Evolutionary conservation across 768 basidiomycete genomes (phyloP).

Genomic region (Cystofilobasidium capitatum): DNA sequence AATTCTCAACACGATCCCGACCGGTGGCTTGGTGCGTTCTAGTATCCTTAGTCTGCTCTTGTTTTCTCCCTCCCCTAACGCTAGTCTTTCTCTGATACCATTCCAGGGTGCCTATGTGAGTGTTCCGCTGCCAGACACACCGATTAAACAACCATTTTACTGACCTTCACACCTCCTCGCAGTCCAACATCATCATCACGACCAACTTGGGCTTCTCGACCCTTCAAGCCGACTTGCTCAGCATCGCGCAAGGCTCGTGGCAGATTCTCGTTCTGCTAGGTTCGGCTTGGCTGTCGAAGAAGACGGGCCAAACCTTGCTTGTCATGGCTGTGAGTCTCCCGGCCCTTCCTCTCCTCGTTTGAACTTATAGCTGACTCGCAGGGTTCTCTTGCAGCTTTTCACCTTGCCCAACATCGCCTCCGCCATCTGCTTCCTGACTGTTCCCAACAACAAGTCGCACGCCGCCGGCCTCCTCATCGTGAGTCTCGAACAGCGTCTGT

Average conservation of each 20-base stretch:
- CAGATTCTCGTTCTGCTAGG: constrained; percentile 46
- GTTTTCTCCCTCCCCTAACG: constrained; percentile 45
- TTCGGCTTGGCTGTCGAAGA: constrained; percentile 43
- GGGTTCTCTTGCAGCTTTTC: constrained; percentile 34
- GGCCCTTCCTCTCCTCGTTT: no score
- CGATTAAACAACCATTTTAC: no score
- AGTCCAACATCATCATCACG: no score
- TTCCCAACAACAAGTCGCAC: constrained; percentile 42
- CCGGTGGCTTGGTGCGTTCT: constrained; percentile 7
- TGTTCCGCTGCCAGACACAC: no score
- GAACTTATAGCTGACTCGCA: no score
- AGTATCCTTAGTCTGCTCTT: neutral
- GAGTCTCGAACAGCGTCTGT: no score
- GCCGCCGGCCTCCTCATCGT: constrained; percentile 38
- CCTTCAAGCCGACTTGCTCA: constrained; percentile 50
- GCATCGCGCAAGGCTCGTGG: constrained; percentile 37
- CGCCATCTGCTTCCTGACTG: constrained; percentile 46
- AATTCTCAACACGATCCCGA: constrained; percentile 17
- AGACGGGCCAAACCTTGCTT: constrained; percentile 45
- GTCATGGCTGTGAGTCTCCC: constrained; percentile 39
- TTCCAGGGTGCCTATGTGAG: no score
- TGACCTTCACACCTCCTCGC: no score
- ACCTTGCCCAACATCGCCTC: constrained; percentile 48
- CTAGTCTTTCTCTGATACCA: no score
- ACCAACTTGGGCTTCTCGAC: constrained; percentile 42